Conservation (phyloP, 202 grass and related monocot species). For the Bolboschoenoplectus hybrid region DNA sequence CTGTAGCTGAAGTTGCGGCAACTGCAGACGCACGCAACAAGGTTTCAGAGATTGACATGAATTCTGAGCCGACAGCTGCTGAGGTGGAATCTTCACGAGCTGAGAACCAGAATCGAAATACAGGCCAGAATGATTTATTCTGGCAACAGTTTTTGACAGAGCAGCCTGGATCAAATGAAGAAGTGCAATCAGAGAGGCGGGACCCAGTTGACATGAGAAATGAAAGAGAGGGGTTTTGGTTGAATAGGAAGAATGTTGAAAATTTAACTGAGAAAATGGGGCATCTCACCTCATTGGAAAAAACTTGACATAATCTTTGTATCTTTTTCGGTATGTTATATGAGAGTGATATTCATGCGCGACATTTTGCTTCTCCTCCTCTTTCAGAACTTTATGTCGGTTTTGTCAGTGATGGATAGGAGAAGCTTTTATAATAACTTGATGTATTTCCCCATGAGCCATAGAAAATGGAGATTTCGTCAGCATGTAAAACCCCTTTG, state of each 20-base stretch:
- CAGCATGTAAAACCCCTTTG: neutral
- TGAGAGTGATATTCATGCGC: neutral
- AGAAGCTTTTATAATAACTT: neutral
- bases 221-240: conserved; percentile 51
- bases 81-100: conserved; percentile 51
- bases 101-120: conserved; percentile 27
- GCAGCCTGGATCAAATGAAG: conserved; percentile 58
- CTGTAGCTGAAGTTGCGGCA: conserved; percentile 44
- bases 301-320: conserved; percentile 56
- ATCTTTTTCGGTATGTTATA: neutral
- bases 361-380: neutral
- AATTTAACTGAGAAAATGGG: conserved; percentile 69
- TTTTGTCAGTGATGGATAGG: neutral
- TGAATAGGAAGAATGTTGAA: conserved; percentile 64
- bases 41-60: conserved; percentile 87
- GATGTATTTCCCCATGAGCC: neutral
- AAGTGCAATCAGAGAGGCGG: conserved; percentile 75
- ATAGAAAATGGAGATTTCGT: neutral
- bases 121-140: conserved; percentile 79
- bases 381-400: neutral
- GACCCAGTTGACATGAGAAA: conserved; percentile 51
- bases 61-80: conserved; percentile 68
- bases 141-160: conserved; percentile 97
- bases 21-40: conserved; percentile 49
- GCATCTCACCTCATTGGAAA: conserved; percentile 68